phyloP scores from a whole-genome alignment of 257 asterid genomes.

The Solanum pinnatisectum region DNA sequence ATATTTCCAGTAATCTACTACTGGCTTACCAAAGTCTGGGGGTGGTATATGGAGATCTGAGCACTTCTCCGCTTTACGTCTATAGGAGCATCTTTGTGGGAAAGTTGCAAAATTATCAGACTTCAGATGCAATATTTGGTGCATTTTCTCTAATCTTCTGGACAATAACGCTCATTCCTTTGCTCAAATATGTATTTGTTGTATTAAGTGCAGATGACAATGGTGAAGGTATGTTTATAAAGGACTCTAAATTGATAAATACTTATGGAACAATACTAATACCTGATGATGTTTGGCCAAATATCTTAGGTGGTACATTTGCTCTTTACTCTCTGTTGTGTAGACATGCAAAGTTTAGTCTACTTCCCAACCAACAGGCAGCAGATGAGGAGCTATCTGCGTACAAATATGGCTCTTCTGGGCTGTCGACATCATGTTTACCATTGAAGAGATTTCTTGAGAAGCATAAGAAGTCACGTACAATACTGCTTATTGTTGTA shows the following conservation, averaged over 20 bases:
- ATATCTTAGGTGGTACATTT: slow-evolving; percentile 78
- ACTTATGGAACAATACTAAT: not conserved
- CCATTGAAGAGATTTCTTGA: slow-evolving; percentile 70
- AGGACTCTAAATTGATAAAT: not conserved
- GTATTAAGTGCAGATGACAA: slow-evolving; percentile 77
- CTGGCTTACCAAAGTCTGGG: slow-evolving; percentile 95
- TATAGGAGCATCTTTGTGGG: slow-evolving; percentile 61
- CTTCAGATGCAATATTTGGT: slow-evolving; percentile 66
- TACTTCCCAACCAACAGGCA: slow-evolving; percentile 98
- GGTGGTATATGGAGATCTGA: slow-evolving; percentile 92
- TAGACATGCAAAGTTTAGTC: slow-evolving; percentile 85
- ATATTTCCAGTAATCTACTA: slow-evolving; percentile 39
- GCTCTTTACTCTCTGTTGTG: slow-evolving; percentile 93
- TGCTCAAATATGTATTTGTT: slow-evolving; percentile 70
- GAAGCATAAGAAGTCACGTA: slow-evolving; percentile 63
- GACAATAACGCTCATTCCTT: slow-evolving; percentile 87
- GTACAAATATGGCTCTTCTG: slow-evolving; percentile 61
- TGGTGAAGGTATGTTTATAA: slow-evolving; percentile 67
- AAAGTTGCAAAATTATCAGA: slow-evolving; percentile 51
- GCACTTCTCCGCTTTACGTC: slow-evolving; percentile 95
- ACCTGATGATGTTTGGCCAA: slow-evolving; percentile 17
- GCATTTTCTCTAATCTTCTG: slow-evolving; percentile 91
- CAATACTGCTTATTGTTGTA: slow-evolving; percentile 67
- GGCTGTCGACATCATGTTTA: slow-evolving; percentile 45
- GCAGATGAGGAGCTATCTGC: slow-evolving; percentile 94